Evolutionary conservation across 257 asterid species (phyloP).

Genomic region (Lithospermum erythrorhizon): DNA sequence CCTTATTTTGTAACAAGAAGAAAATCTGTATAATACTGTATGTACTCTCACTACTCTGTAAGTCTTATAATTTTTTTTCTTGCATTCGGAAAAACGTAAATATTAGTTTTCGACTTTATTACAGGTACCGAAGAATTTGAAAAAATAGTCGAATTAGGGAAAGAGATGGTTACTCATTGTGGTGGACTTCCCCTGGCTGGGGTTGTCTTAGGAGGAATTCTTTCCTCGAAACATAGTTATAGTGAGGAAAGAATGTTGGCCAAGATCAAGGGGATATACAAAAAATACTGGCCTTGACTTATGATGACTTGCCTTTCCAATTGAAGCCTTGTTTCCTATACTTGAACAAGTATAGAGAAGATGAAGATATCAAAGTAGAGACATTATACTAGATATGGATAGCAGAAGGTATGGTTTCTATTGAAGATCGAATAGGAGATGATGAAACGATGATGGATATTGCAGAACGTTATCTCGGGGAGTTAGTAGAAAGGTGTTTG

Average conservation of each 20-base stretch:
- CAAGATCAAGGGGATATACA: neutral
- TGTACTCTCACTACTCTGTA: no score
- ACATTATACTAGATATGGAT: neutral
- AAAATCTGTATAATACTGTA: no score
- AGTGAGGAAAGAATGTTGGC: neutral
- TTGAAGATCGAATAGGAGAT: neutral
- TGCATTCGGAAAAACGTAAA: no score
- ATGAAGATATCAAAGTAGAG: neutral
- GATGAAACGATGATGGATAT: neutral
- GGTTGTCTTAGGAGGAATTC: slow-evolving; percentile 9
- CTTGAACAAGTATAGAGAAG: slow-evolving; percentile 1
- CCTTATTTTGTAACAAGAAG: no score
- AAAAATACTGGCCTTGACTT: neutral
- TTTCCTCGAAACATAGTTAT: neutral
- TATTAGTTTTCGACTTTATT: neutral
- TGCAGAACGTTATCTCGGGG: neutral
- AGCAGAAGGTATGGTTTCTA: neutral
- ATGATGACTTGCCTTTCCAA: slow-evolving; percentile 9
- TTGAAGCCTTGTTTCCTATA: slow-evolving; percentile 15
- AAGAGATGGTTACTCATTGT: slow-evolving; percentile 4
- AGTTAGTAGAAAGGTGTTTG: neutral
- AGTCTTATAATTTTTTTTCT: no score
- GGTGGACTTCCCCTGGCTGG: slow-evolving; percentile 8
- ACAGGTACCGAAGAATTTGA: neutral
- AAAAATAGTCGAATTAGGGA: neutral